Evolutionary conservation across 768 basidiomycete genomes (phyloP).

Genomic region (Suillus fuscotomentosus): DNA sequence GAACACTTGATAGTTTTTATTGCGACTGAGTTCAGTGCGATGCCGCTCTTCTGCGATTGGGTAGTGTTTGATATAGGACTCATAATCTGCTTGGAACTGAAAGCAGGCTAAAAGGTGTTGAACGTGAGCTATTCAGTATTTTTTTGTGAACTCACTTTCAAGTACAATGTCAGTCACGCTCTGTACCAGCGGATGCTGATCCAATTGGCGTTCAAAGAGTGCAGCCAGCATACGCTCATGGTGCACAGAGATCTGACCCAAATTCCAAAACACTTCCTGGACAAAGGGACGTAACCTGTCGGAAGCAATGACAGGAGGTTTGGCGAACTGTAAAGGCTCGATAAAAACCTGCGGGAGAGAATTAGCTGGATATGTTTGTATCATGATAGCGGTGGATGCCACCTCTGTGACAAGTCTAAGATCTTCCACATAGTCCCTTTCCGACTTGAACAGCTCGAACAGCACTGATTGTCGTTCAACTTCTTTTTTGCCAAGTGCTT

Average conservation of each 20-base stretch:
- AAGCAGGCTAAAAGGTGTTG: conserved; percentile 28
- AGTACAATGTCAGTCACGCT: conserved; percentile 86
- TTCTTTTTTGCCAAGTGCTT: conserved; percentile 72
- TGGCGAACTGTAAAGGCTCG: conserved; percentile 53
- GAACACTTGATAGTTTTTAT: conserved; percentile 65
- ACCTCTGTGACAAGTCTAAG: conserved; percentile 71
- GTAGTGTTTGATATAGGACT: conserved; percentile 85
- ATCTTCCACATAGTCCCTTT: conserved; percentile 86
- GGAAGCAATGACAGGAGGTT: conserved; percentile 63
- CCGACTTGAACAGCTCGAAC: conserved; percentile 88
- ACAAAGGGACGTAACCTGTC: conserved; percentile 64
- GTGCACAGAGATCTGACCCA: conserved; percentile 61
- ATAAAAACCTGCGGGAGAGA: conserved; percentile 61
- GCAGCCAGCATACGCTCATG: conserved; percentile 68
- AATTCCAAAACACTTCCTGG: conserved; percentile 81
- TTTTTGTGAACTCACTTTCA: conserved; percentile 49
- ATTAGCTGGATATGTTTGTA: conserved; percentile 6
- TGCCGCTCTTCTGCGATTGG: conserved; percentile 83
- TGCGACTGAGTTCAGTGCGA: conserved; percentile 70
- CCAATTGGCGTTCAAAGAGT: conserved; percentile 78
- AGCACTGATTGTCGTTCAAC: conserved; percentile 83
- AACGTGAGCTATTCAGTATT: conserved; percentile 12
- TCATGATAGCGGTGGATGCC: conserved; percentile 5
- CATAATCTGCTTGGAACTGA: conserved; percentile 64
- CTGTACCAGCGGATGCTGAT: conserved; percentile 81